Evolutionary conservation across 2,329 filamentous ascomycete genomes (phyloP).

Genomic region (Scytalidium sp.): DNA sequence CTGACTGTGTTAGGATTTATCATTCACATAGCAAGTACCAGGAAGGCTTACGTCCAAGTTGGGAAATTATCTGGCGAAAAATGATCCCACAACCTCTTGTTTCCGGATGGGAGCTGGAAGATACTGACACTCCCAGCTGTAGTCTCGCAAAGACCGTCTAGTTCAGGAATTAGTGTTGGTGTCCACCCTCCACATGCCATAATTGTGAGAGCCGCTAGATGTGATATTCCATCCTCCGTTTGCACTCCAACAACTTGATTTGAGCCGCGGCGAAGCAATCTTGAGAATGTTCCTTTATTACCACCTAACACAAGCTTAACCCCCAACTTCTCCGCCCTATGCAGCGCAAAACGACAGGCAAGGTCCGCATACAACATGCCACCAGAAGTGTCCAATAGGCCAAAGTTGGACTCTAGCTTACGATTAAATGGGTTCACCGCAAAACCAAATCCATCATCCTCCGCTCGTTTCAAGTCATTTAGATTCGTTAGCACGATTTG

Average conservation of each 20-base stretch:
- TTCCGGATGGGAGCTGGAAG: conserved; percentile 27
- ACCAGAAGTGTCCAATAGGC: conserved; percentile 6
- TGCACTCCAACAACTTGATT: conserved; percentile 24
- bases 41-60: conserved; percentile 15
- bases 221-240: conserved; percentile 21
- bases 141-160: conserved; percentile 29
- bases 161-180: conserved; percentile 25
- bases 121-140: conserved; percentile 35
- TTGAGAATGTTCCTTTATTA: conserved; percentile 8
- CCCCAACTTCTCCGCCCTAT: conserved; percentile 13
- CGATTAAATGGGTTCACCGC: conserved; percentile 1
- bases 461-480: conserved; percentile 1
- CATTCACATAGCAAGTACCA: conserved; percentile 24
- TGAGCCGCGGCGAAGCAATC: neutral
- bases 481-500: neutral
- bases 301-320: conserved; percentile 22
- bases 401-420: neutral
- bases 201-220: conserved; percentile 22
- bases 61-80: conserved; percentile 33
- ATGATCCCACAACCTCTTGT: conserved; percentile 30
- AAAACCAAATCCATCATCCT: neutral
- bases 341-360: conserved; percentile 4
- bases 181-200: conserved; percentile 29
- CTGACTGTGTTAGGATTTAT: too few relatives aligned
- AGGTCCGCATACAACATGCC: conserved; percentile 6